Evolutionary conservation across 441 rosid species (phyloP), one percentile per base, ranked within the genome.

Genomic region (Melastoma candidum): DNA sequence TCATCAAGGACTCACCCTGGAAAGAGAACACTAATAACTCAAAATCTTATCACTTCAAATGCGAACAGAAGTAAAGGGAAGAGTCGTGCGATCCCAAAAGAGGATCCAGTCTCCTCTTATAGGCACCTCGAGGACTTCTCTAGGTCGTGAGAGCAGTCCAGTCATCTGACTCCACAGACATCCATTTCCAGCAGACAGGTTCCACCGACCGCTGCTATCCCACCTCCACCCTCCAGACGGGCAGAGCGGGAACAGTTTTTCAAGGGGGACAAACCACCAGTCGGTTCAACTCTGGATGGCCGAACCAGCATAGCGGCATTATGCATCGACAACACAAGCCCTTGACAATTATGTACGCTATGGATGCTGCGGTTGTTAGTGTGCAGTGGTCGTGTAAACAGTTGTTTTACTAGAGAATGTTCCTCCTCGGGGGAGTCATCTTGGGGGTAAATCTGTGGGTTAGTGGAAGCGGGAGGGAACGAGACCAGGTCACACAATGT

Each of bases 191-290:
- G 41, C 41, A 36, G 41, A 36, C 41, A 36, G 41, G 51, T 69
- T 22, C 72, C 83, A 10, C 53, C 81, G 25, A 80, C 22, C 22
- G 22, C 74, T 64, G 80, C 68, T 22, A 84, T 93, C 57, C 99
- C 99, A 14, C 99, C 99, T 3, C 99, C 99, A 24, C 97, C 99
- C 48, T 79, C 99, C 48, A 89, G 87, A 71, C 89, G 84, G 7
- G 7, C 77, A 1, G 97, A 93, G 72, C 77, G 99, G 78, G 96
- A 89, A 60, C 84, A 55, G 47, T 93, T 81, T 77, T 93, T 93
- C 60, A 72, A 80, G 84, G 97, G 84, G 63, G 89, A 81, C 59
- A 89, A 77, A 36, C 8, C 1, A 68, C 75, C 59, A 0, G 98
- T 82, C n/a, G 79, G 88, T 43, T 76, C 84, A 4, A 69, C 63